phyloP scores from a whole-genome alignment of 768 basidiomycete genomes.

The Phylloporus sp. region DNA sequence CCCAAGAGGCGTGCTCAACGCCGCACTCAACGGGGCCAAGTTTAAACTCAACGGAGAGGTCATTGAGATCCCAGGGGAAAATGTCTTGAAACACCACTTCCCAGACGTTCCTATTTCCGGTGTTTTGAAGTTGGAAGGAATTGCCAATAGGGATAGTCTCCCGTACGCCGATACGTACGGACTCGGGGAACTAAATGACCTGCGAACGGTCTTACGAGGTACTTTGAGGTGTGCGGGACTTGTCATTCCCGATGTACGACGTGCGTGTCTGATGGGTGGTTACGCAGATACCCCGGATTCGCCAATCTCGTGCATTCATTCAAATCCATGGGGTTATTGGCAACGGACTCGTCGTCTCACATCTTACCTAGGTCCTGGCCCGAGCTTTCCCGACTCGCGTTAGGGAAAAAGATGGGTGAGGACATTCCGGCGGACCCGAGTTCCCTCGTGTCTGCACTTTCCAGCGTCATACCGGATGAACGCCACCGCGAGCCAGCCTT shows the following conservation, averaged over 20 bases:
- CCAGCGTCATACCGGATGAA: conserved; percentile 14
- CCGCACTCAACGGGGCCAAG: conserved; percentile 66
- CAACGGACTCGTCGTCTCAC: conserved; percentile 23
- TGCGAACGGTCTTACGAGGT: conserved; percentile 74
- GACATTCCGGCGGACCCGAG: conserved; percentile 27
- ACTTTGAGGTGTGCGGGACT: conserved; percentile 61
- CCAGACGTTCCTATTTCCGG: conserved; percentile 60
- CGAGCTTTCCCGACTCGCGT: conserved; percentile 34
- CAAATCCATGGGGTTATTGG: conserved; percentile 63
- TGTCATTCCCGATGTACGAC: not conserved
- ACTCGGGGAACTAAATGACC: conserved; percentile 36
- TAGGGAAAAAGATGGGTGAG: conserved; percentile 26
- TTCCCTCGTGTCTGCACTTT: conserved; percentile 34
- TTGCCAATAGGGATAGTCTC: conserved; percentile 82
- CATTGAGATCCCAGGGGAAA: conserved; percentile 44
- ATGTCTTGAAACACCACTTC: conserved; percentile 56
- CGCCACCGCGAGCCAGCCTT: conserved; percentile 26
- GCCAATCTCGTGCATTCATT: conserved; percentile 68
- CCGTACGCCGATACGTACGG: conserved; percentile 64
- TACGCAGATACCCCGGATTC: conserved; percentile 80
- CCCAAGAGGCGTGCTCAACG: conserved; percentile 78
- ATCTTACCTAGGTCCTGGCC: conserved; percentile 27
- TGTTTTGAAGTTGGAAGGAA: conserved; percentile 67
- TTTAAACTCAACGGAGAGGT: conserved; percentile 53
- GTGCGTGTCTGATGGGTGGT: not conserved